Evolutionary conservation across 371 early-diverging fungal genomes (phyloP).

Genomic region (Syncephalastrum contaminatum): DNA sequence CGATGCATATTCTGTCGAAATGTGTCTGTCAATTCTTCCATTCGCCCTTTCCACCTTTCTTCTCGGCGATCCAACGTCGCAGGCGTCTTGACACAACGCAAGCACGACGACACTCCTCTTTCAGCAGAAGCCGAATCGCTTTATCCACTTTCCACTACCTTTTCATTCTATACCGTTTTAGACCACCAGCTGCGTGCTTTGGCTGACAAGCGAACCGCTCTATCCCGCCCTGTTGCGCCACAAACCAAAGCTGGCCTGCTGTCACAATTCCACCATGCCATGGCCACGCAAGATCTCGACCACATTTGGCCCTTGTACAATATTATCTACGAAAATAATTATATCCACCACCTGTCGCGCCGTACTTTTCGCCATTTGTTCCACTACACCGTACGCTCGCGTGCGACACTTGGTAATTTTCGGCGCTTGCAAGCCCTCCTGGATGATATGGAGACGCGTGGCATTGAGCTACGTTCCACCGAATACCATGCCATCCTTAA

Average conservation of each 20-base stretch:
- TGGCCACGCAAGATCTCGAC: slow-evolving; percentile 45
- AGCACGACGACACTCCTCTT: no score
- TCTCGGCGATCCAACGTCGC: no score
- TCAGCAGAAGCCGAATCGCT: no score
- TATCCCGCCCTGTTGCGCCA: no score
- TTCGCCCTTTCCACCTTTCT: no score
- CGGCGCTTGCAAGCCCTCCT: slow-evolving; percentile 34
- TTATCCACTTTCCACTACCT: no score
- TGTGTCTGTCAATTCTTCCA: no score
- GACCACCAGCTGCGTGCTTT: no score
- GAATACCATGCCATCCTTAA: slow-evolving; percentile 44
- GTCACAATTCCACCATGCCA: slow-evolving; percentile 34
- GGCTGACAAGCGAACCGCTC: no score
- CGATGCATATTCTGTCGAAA: no score
- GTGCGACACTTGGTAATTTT: slow-evolving; percentile 34
- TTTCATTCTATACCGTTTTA: no score
- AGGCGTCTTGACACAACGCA: no score
- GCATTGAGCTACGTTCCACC: slow-evolving; percentile 21
- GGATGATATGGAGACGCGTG: slow-evolving; percentile 37
- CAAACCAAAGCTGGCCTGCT: slow-evolving; percentile 10
- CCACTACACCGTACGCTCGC: slow-evolving; percentile 24
- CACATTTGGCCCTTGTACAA: slow-evolving; percentile 50
- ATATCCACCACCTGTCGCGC: slow-evolving; percentile 23
- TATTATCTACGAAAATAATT: slow-evolving; percentile 28
- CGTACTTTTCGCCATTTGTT: slow-evolving; percentile 35